Evolutionary conservation across 1,139 yeast genomes (phyloP).

Genomic region (Pneumocystis carinii): DNA sequence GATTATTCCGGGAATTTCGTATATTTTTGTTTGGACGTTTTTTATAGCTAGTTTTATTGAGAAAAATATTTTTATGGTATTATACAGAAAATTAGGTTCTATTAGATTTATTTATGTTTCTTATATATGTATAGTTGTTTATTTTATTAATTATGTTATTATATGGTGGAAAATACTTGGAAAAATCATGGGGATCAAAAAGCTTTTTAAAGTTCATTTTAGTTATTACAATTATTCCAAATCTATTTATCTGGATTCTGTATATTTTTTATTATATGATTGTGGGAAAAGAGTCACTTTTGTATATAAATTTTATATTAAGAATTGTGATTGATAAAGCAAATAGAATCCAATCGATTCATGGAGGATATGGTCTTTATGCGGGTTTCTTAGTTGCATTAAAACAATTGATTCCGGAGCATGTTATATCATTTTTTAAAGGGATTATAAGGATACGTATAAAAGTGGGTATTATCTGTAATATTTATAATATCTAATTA

Average conservation of each 20-base stretch:
- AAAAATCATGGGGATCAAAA: conserved; percentile 41
- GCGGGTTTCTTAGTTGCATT: conserved; percentile 71
- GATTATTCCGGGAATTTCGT: conserved; percentile 48
- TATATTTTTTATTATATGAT: conserved; percentile 27
- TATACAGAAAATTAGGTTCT: background rate
- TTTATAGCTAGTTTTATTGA: conserved; percentile 61
- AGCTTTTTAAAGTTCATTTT: conserved; percentile 48
- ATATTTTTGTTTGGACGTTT: conserved; percentile 61
- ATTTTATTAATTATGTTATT: conserved; percentile 37
- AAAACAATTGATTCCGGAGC: conserved; percentile 82
- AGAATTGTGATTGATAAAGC: conserved; percentile 6
- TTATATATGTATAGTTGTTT: conserved; percentile 13
- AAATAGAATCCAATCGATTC: conserved; percentile 27
- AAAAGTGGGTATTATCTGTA: conserved; percentile 23
- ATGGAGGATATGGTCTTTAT: conserved; percentile 60
- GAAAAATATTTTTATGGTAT: conserved; percentile 36
- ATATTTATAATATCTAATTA: background rate
- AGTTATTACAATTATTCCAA: conserved; percentile 46
- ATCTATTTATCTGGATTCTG: conserved; percentile 33
- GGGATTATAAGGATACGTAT: conserved; percentile 50
- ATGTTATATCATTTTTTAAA: conserved; percentile 52
- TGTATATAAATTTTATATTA: conserved; percentile 1
- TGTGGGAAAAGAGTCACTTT: conserved; percentile 11
- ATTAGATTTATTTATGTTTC: background rate
- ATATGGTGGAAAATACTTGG: conserved; percentile 40